Base-by-base conservation (phyloP, 2,329 filamentous ascomycete genomes). In the Cladobotryum mycophilum region DNA sequence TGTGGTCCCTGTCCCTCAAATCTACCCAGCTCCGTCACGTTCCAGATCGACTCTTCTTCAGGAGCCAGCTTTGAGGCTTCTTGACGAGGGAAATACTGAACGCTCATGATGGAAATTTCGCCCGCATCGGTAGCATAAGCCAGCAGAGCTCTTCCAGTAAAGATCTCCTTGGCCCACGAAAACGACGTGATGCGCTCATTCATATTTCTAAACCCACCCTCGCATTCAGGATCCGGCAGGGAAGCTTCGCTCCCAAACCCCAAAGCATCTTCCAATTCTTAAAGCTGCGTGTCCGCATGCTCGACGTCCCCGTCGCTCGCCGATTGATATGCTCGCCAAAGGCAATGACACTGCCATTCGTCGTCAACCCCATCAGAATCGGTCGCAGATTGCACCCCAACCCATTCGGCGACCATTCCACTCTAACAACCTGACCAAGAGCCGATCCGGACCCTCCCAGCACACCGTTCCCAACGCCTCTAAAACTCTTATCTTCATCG, bases 391-490 rank as follows among this genome's bases (percentile, higher is more conserved):
- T 80, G 38, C 72, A 70, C 1, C 80, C 79, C n/a, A 83, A 62
- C 2, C 76, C 77, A n/a, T 65, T 65, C 0, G 79, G 79, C n/a
- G 79, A 82, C 80, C 80, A 83, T 44, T 71, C 75, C 17, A 82
- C 55, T 8, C 69, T 64, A 13, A 81, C 70, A 14, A 78, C 71
- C 56, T 82, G 79, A 54, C 78, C 80, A 57, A 82, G 68, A 3
- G 75, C 74, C 5, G 64, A 66, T 4, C 77, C 78, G 2, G 71
- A 69, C 14, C 71, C 71, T 0, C 75, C 75, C 36, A 80, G 70
- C 2, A 69, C 56, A 3, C 73, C 73, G 4, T 58, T 61, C 0
- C 77, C 78, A 4, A 73, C 75, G 11, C 76, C 77, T 1, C 60
- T 64, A 33, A 66, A 67, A 55, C 61, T 63, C 22, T 59, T 60